A percentile compares a stretch with the other conserved stretches of the same genome.
phyloP scores from a whole-genome alignment of 192 early-diverging fungal genomes.

The Cetraspora pellucida region DNA sequence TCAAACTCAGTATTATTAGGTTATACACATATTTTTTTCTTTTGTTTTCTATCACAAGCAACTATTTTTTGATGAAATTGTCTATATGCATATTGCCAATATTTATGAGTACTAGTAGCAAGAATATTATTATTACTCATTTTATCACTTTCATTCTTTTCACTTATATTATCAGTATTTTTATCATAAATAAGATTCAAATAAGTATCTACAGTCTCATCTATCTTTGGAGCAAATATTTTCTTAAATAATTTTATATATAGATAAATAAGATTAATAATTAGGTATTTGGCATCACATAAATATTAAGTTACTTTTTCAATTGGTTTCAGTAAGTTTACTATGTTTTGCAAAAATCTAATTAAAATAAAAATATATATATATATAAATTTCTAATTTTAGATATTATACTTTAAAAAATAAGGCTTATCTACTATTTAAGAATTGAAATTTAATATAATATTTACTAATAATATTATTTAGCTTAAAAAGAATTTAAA shows the following conservation, averaged over 20 bases:
- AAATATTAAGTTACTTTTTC: neutral
- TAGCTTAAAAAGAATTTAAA: too few species aligned
- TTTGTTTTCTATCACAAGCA: too few species aligned
- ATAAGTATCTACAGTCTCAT: neutral
- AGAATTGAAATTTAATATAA: too few species aligned
- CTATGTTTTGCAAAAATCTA: constrained; percentile 6
- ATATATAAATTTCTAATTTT: neutral
- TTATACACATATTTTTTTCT: too few species aligned
- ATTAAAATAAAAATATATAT: neutral
- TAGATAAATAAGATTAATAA: neutral
- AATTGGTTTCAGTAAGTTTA: neutral
- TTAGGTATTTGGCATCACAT: neutral
- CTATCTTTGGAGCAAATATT: neutral
- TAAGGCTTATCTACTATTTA: too few species aligned
- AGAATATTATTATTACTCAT: neutral
- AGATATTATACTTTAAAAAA: too few species aligned
- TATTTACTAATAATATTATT: too few species aligned
- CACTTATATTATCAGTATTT: neutral
- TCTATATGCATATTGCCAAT: neutral
- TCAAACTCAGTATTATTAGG: neutral
- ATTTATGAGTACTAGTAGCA: neutral
- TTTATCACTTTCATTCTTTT: neutral
- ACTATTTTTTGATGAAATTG: neutral
- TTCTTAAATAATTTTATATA: neutral
- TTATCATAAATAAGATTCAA: neutral